These are phyloP conservation scores for Canariomyces notabilis DNA, from an alignment of 2,329 filamentous ascomycete species.

Conservation along the genomic window DNA sequence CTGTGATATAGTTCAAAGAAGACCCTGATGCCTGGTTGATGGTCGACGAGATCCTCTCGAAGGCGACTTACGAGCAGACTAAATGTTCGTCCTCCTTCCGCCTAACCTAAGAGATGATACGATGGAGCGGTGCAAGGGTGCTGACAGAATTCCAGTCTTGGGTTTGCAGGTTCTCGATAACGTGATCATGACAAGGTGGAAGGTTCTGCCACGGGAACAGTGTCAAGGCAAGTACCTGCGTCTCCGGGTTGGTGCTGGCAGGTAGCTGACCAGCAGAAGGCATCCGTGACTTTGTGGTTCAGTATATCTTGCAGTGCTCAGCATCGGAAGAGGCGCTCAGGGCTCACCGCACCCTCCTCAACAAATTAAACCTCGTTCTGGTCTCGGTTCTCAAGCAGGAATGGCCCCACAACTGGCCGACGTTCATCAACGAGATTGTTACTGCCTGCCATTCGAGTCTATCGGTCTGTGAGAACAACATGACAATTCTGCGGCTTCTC, in stretches of 20 bases:
- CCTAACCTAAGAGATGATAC: not conserved
- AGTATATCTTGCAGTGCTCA: conserved; percentile 95
- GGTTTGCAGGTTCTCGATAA: conserved; percentile 95
- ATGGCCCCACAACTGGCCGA: conserved; percentile 99
- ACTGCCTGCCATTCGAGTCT: conserved; percentile 91
- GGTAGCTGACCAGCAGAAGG: conserved; percentile 48
- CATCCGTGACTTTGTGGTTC: conserved; percentile 98
- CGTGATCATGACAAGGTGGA: conserved; percentile 99
- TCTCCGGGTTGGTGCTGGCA: not conserved
- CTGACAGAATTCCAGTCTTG: conserved; percentile 58
- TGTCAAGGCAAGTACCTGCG: conserved; percentile 65
- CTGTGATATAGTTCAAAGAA: conserved; percentile 77
- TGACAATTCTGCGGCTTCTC: conserved; percentile 91
- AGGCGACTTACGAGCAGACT: conserved; percentile 89
- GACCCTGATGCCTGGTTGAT: conserved; percentile 97
- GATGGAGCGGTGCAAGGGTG: conserved; percentile 2
- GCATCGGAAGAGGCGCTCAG: conserved; percentile 82
- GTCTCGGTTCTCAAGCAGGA: conserved; percentile 98
- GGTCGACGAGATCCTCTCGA: conserved; percentile 93
- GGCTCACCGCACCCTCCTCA: conserved; percentile 80
- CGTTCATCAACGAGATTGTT: conserved; percentile 99
- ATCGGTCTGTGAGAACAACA: conserved; percentile 99
- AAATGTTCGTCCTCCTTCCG: conserved; percentile 64
- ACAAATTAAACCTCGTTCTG: conserved; percentile 96
- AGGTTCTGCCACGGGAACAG: conserved; percentile 91